Percentiles rank a stretch among this genome's conserved stretches.
Evolutionary conservation across 164 flowering plant species (phyloP).

Genomic region (Berberis vulgaris): DNA sequence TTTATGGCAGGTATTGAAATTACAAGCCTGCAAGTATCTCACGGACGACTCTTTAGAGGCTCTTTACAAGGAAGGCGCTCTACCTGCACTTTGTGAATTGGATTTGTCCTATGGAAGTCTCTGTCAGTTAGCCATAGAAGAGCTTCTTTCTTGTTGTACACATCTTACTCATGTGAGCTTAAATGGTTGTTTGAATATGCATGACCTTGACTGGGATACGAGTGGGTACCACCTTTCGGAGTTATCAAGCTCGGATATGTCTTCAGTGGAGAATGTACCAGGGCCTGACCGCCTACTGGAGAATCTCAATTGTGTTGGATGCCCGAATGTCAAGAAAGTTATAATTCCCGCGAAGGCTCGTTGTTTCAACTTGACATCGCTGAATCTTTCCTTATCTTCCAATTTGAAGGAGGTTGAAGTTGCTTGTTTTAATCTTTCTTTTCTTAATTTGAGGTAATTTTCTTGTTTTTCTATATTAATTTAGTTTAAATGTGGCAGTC

Average conservation of each 20-base stretch:
- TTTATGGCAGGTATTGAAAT: constrained; percentile 55
- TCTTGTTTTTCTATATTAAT: background rate
- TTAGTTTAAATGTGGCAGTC: background rate
- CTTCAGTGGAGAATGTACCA: constrained; percentile 13
- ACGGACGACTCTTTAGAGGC: constrained; percentile 74
- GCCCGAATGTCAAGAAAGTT: constrained; percentile 81
- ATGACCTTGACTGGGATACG: constrained; percentile 82
- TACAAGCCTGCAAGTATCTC: constrained; percentile 98
- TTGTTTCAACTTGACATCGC: constrained; percentile 59
- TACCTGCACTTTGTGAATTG: constrained; percentile 71
- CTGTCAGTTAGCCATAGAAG: constrained; percentile 85
- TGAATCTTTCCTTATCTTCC: constrained; percentile 80
- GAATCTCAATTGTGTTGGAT: constrained; percentile 89
- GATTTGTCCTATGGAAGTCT: constrained; percentile 88
- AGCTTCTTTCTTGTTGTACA: constrained; percentile 81
- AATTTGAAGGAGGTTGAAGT: constrained; percentile 86
- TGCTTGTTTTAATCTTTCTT: constrained; percentile 56
- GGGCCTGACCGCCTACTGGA: constrained; percentile 55
- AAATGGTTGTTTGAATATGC: constrained; percentile 88
- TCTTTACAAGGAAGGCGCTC: constrained; percentile 67
- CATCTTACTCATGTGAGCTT: constrained; percentile 87
- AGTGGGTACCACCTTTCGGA: constrained; percentile 20
- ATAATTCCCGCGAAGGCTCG: constrained; percentile 62
- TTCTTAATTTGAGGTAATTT: constrained; percentile 81
- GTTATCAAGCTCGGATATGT: constrained; percentile 10